Evolutionary conservation across 306 rosid species (phyloP).

Genomic region (Citrullus amarus): DNA sequence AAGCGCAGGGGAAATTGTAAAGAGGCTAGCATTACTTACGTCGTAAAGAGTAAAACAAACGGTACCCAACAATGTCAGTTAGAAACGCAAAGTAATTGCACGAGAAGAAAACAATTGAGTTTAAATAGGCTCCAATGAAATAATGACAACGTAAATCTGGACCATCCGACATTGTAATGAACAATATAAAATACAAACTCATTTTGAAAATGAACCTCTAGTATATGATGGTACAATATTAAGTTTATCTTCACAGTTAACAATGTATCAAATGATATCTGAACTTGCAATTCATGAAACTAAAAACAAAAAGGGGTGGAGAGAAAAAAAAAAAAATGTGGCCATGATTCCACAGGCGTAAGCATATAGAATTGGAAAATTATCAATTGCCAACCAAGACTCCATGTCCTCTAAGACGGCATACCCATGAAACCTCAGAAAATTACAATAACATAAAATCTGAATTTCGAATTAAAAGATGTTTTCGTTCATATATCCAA

Average conservation of each 20-base stretch:
- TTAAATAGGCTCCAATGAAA: not conserved
- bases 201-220: not conserved
- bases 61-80: not conserved
- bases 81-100: not conserved
- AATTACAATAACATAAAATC: not conserved
- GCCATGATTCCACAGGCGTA: not conserved
- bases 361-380: not conserved
- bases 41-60: not conserved
- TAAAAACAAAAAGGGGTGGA: not conserved
- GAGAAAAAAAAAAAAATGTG: not conserved
- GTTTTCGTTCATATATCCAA: not conserved
- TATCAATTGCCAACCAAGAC: not conserved
- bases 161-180: not conserved
- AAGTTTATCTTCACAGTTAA: not conserved
- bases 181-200: not conserved
- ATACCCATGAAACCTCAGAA: not conserved
- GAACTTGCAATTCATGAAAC: not conserved
- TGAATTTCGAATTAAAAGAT: not conserved
- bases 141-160: not conserved
- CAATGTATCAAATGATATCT: not conserved
- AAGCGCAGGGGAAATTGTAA: not conserved
- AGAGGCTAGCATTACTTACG: not conserved
- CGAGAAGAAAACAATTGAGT: not conserved
- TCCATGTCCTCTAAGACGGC: not conserved
- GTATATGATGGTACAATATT: not conserved